Evolutionary conservation across 2,329 filamentous ascomycete genomes (phyloP), one percentile per base, ranked within the genome.

Genomic region (Aspergillus puulaauensis): DNA sequence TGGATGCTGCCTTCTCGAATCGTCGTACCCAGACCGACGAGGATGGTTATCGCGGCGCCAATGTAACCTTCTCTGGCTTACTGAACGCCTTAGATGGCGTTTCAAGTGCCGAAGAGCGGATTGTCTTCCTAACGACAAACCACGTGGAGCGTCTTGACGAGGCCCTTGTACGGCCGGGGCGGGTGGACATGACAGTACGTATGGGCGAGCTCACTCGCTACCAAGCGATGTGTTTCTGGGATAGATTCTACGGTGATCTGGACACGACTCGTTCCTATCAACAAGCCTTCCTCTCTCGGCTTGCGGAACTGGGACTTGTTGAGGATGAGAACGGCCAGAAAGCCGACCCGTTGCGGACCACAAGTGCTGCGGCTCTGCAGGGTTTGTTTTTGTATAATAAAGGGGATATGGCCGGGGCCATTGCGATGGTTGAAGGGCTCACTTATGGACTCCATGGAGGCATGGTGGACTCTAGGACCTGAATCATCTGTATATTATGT

Each of bases 311-410:
- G 15, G 88, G 89, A 0, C 75, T 97, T 24, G 85, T 96, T 53
- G 83, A 86, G 17, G 80, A 83, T 52, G 80, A 78, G 21, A 69
- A 78, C 24, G 82, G 82, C 19, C 75, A 76, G 3, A 77, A 78
- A 56, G 71, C 77, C 3, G 80, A 74, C 54, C 58, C 77, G 4
- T 74, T 77, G 41, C 79, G 80, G 47, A 79, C 78, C 57, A 90
- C 91, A 15, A 98, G 93, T 72, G 93, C 93, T 4, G 95, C 95
- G 27, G 91, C 92, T 21, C 86, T 99, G 31, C 95, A 99, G 75
- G 95, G 95, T 0, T 76, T 99, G 45, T 99, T 99, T 74, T 75
- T 98, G 73, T 96, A 96, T 73, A 96, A 98, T 77, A 99, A 99
- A 78, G 90, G 88, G 62, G 84, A 96, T 66, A 90, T 93, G 80